Percentiles rank a stretch among this genome's conserved stretches.
phyloP scores from a whole-genome alignment of 345 rosid species.

The Acer saccharum region DNA sequence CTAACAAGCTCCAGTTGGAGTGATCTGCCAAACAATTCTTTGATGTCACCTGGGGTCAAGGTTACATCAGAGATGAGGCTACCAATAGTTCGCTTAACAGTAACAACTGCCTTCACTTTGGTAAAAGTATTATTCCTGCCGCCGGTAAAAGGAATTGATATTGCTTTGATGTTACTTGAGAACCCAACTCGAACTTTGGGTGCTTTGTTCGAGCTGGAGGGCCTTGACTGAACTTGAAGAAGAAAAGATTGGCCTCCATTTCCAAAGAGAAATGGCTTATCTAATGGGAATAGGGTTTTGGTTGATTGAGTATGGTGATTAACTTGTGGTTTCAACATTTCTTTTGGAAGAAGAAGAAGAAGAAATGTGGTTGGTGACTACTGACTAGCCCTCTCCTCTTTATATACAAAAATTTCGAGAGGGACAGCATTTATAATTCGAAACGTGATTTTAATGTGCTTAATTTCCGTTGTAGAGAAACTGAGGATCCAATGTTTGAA shows the following conservation, averaged over 20 bases:
- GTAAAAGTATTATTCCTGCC: no score
- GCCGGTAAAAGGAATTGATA: neutral
- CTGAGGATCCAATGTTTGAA: neutral
- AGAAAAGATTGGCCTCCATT: conserved; percentile 11
- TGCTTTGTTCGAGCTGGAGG: neutral
- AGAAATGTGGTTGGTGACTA: neutral
- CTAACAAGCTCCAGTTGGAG: conserved; percentile 61
- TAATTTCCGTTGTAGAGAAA: neutral
- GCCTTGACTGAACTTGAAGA: neutral
- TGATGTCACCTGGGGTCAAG: conserved; percentile 35
- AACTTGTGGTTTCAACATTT: conserved; percentile 41
- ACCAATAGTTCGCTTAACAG: conserved; percentile 33
- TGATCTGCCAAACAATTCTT: conserved; percentile 51
- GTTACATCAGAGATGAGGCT: conserved; percentile 34
- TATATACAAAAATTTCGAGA: neutral
- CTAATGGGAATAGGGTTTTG: conserved; percentile 19
- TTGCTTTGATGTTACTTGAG: conserved; percentile 26
- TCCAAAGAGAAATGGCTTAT: conserved; percentile 37
- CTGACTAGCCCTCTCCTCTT: neutral
- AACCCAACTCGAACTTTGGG: conserved; percentile 8
- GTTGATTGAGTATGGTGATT: conserved; percentile 16
- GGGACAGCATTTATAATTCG: neutral
- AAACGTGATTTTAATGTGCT: neutral
- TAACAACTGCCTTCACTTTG: conserved; percentile 30
- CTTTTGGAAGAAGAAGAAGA: neutral